Conservation (phyloP, 495 filamentous ascomycete species). For the Talaromyces wortmannii region DNA sequence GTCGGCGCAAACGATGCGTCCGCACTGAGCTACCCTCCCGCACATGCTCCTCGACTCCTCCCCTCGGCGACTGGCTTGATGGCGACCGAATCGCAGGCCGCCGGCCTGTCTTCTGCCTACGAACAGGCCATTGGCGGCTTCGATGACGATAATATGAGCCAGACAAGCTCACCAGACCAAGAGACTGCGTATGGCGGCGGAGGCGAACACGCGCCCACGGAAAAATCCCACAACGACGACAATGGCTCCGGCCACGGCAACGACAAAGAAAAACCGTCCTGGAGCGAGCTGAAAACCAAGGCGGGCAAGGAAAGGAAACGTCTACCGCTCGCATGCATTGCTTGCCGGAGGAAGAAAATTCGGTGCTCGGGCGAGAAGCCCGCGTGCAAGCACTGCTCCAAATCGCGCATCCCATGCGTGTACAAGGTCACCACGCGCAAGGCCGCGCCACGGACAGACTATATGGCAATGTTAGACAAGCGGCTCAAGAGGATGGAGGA, state of each 20-base stretch:
- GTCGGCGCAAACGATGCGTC: constrained; percentile 32
- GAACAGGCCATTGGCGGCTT: constrained; percentile 26
- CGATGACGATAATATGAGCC: constrained; percentile 37
- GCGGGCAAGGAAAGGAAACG: constrained; percentile 95
- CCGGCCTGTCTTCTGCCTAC: constrained; percentile 16
- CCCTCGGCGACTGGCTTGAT: constrained; percentile 33
- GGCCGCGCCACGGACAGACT: constrained; percentile 92
- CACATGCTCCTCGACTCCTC: neutral
- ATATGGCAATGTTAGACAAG: constrained; percentile 99
- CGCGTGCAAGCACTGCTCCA: constrained; percentile 91
- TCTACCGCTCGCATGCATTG: constrained; percentile 89
- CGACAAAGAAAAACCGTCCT: constrained; percentile 61
- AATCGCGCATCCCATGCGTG: constrained; percentile 93
- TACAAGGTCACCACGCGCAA: constrained; percentile 96
- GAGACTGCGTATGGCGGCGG: constrained; percentile 6
- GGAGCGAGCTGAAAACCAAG: constrained; percentile 96
- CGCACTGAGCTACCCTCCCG: constrained; percentile 27
- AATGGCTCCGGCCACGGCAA: constrained; percentile 34
- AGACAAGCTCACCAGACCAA: constrained; percentile 35
- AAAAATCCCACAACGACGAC: constrained; percentile 15
- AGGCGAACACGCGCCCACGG: constrained; percentile 15
- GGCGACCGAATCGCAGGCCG: constrained; percentile 29
- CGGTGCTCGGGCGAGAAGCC: constrained; percentile 97
- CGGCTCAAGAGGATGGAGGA: constrained; percentile 93
- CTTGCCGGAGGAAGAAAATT: constrained; percentile 95